Base-by-base conservation (phyloP, 345 rosid genomes). In the Camelina neglecta region DNA sequence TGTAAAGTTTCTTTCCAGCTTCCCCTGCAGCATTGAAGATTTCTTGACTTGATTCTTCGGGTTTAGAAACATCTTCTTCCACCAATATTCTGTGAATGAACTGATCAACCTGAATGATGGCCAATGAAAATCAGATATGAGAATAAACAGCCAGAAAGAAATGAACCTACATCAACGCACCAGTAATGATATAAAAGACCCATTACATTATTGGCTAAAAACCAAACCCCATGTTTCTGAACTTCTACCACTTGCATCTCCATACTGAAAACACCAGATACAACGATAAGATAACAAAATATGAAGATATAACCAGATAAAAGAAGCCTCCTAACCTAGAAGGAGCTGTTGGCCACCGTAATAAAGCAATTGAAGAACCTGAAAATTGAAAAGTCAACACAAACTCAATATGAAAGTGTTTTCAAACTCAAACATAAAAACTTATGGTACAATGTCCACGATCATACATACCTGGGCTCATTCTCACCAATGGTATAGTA, bases 241-340 rank as follows among this genome's bases (percentile, higher is more conserved):
- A 88, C 88, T 78, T 91, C 92, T 64, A 93, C 93, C 50, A 91
- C 90, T n/a, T 92, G 97, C 91, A 91, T 86, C 82, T 91, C 97
- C 93, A 87, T 84, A 80, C 97, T 89, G 82, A 62, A 67, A 67
- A 61, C 74, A 74, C 36, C 74, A 44, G 60, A 69, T 65, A 41
- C 51, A 71, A 58, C 35, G 36, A 66, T 59, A 72, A 64, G 67
- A 33, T 56, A 29, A 54, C 5, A 29, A 24, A 51, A 60, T 11
- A 72, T 44, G 21, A 70, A 31, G 65, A 31, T 56, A 6, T 35
- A n/a, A 21, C 13, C 23, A 42, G 0, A 51, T 44, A 29, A 60
- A 65, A 41, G 0, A 31, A 58, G 39, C 48, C 50, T 75, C 85
- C 85, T 69, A 56, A 91, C 97, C 92, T 89, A 35, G 87, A 61